Percentiles rank a stretch among this genome's conserved stretches.
phyloP scores from a whole-genome alignment of 2,329 filamentous ascomycete genomes.

The Penicillium hesseltinei region DNA sequence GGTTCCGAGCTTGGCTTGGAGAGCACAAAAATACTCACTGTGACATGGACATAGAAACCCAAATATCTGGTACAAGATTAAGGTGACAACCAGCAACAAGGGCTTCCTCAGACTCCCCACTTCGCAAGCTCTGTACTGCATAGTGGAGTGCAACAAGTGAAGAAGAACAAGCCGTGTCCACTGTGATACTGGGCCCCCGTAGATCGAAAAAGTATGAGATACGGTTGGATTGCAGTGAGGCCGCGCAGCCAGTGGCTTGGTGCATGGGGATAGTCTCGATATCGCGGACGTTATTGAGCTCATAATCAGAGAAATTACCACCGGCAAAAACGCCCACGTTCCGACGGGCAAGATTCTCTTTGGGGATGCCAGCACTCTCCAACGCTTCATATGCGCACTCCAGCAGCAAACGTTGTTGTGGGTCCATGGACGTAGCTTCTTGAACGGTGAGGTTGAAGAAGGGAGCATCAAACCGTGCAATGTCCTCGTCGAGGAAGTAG shows the following conservation, averaged over 20 bases:
- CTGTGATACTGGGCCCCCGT: slow-evolving; percentile 28
- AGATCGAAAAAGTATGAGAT: slow-evolving; percentile 33
- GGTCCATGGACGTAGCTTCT: slow-evolving; percentile 29
- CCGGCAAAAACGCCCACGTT: slow-evolving; percentile 26
- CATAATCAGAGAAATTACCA: slow-evolving; percentile 25
- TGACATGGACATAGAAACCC: slow-evolving; percentile 28
- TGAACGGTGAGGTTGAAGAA: slow-evolving; percentile 28
- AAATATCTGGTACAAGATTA: slow-evolving; percentile 28
- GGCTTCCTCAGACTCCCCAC: slow-evolving; percentile 24
- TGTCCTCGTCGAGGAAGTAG: slow-evolving; percentile 28
- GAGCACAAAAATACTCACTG: slow-evolving; percentile 16
- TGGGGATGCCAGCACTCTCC: slow-evolving; percentile 30
- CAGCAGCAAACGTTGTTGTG: slow-evolving; percentile 26
- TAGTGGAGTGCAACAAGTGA: slow-evolving; percentile 28
- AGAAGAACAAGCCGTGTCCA: slow-evolving; percentile 32
- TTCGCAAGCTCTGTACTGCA: slow-evolving; percentile 27
- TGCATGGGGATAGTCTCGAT: slow-evolving; percentile 21
- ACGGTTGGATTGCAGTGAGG: slow-evolving; percentile 26
- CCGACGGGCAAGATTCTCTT: slow-evolving; percentile 23
- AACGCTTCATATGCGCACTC: slow-evolving; percentile 29
- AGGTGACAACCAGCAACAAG: slow-evolving; percentile 28
- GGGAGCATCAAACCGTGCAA: slow-evolving; percentile 27
- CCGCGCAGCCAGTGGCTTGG: slow-evolving; percentile 23
- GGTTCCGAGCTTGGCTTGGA: background rate
- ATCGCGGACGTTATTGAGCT: slow-evolving; percentile 24